Evolutionary conservation across 2,329 filamentous ascomycete genomes (phyloP).

Genomic region (Biscogniauxia mediterranea): DNA sequence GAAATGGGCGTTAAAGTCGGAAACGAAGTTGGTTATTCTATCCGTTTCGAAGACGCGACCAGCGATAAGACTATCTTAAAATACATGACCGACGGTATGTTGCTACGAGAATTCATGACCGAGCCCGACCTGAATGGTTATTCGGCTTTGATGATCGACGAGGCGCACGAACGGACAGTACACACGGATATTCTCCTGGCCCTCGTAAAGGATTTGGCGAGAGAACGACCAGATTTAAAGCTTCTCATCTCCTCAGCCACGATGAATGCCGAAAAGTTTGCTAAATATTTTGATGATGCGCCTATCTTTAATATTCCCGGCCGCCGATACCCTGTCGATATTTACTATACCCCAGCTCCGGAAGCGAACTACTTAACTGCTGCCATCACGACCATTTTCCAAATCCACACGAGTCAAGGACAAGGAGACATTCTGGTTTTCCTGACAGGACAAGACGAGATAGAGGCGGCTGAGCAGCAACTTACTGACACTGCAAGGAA

Average conservation of each 20-base stretch:
- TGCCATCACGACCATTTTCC: slow-evolving; percentile 89
- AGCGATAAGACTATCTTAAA: slow-evolving; percentile 89
- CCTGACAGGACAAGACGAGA: slow-evolving; percentile 93
- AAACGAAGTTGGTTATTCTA: slow-evolving; percentile 89
- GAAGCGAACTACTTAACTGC: slow-evolving; percentile 93
- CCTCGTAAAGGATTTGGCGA: slow-evolving; percentile 82
- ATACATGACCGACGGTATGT: slow-evolving; percentile 97
- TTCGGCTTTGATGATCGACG: slow-evolving; percentile 91
- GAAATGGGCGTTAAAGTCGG: slow-evolving; percentile 90
- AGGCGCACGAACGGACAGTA: slow-evolving; percentile 91
- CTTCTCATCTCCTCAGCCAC: slow-evolving; percentile 92
- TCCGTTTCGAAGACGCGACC: slow-evolving; percentile 91
- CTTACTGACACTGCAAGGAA: slow-evolving; percentile 85
- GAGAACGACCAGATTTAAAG: slow-evolving; percentile 81
- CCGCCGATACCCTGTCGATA: slow-evolving; percentile 82
- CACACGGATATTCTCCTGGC: slow-evolving; percentile 88
- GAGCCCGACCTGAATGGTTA: slow-evolving; percentile 82
- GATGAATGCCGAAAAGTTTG: slow-evolving; percentile 90
- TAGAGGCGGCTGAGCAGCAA: slow-evolving; percentile 81
- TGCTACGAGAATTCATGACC: slow-evolving; percentile 84
- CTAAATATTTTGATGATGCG: slow-evolving; percentile 85
- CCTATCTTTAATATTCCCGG: slow-evolving; percentile 96
- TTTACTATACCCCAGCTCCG: slow-evolving; percentile 85
- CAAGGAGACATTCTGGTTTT: slow-evolving; percentile 92
- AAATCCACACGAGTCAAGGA: slow-evolving; percentile 86